These are phyloP conservation scores for Phytopythium kandeliae DNA, from an alignment of 352 stramenopile species.

Conservation along the genomic window DNA sequence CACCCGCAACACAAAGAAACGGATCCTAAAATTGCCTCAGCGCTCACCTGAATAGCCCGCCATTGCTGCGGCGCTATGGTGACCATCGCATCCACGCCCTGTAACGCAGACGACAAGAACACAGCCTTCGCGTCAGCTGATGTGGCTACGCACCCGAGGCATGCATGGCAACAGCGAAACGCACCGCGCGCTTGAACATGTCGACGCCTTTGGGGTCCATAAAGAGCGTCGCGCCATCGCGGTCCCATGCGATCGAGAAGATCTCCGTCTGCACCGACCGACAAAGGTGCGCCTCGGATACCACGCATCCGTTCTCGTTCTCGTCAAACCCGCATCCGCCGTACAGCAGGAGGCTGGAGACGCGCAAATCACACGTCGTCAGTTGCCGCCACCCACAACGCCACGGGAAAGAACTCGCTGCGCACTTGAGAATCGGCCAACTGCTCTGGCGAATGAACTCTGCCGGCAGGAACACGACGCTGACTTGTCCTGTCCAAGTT, in stretches of 20 bases:
- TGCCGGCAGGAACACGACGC: conserved; percentile 71
- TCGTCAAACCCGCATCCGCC: conserved; percentile 78
- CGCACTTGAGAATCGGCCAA: conserved; percentile 82
- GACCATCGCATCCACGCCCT: conserved; percentile 66
- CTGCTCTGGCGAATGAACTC: conserved; percentile 65
- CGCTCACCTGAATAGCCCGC: conserved; percentile 65
- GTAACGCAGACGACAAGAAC: background rate
- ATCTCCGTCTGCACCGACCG: conserved; percentile 76
- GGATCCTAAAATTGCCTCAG: background rate
- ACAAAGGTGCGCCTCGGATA: conserved; percentile 48
- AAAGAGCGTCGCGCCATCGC: conserved; percentile 72
- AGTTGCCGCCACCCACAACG: background rate
- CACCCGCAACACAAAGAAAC: background rate
- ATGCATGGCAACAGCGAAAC: conserved; percentile 5
- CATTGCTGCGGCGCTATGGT: conserved; percentile 68
- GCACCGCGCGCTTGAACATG: conserved; percentile 72
- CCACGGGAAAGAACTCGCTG: background rate
- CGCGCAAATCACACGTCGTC: background rate
- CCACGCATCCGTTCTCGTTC: conserved; percentile 45
- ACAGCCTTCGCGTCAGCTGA: background rate
- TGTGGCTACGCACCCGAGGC: background rate
- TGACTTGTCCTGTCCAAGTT: conserved; percentile 46
- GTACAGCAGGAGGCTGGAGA: conserved; percentile 67
- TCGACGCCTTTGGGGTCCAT: conserved; percentile 79
- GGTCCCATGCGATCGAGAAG: conserved; percentile 79